Percentiles rank a stretch among this genome's conserved stretches.
Conservation (phyloP, 805 yeast genomes). For the Lipomyces chichibuensis region DNA sequence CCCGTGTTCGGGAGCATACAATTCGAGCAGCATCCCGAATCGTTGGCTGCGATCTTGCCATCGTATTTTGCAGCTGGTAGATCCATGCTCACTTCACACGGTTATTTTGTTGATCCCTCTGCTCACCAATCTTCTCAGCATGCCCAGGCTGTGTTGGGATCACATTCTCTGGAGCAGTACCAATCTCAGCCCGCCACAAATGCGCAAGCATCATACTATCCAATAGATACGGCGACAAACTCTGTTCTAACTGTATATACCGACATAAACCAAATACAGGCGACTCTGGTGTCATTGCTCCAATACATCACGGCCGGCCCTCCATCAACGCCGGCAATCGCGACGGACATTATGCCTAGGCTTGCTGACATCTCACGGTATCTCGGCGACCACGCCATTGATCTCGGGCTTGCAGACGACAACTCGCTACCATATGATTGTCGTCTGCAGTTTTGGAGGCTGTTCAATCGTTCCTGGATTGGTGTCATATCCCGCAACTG, state of each 20-base stretch:
- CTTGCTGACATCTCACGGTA: constrained; percentile 10
- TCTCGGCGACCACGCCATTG: constrained; percentile 14
- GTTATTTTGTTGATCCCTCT: neutral
- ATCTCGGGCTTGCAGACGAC: constrained; percentile 25
- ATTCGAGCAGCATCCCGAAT: neutral
- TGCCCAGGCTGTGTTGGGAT: neutral
- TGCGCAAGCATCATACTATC: neutral
- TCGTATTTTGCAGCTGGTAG: neutral
- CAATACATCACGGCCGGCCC: constrained; percentile 1
- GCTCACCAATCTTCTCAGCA: neutral
- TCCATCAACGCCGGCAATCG: neutral
- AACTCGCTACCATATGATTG: neutral
- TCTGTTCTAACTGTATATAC: neutral
- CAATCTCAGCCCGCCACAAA: neutral
- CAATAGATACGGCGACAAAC: neutral
- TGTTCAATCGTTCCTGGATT: constrained; percentile 27
- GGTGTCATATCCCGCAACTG: constrained; percentile 9
- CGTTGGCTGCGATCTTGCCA: neutral
- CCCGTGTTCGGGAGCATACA: neutral
- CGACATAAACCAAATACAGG: constrained; percentile 8
- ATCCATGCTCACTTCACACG: neutral
- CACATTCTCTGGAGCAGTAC: neutral
- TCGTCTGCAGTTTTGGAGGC: constrained; percentile 24
- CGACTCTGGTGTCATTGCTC: constrained; percentile 5
- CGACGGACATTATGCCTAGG: neutral